phyloP scores from a whole-genome alignment of 2,329 filamentous ascomycete genomes.

The Diaporthe vexans region DNA sequence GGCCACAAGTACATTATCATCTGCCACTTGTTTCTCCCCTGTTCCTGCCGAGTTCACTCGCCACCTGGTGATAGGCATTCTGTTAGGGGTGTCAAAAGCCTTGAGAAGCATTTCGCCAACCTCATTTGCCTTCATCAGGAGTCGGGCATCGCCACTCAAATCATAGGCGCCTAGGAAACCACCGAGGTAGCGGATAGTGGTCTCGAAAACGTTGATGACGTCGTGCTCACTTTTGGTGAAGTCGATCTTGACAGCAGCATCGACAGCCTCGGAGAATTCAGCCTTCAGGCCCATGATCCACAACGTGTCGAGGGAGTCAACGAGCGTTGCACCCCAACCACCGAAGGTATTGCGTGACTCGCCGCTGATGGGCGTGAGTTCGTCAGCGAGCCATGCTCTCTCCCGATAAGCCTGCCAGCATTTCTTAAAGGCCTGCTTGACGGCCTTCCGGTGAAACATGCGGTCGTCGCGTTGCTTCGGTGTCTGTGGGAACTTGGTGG shows the following conservation, averaged over 20 bases:
- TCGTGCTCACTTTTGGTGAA: slow-evolving; percentile 36
- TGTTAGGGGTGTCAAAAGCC: slow-evolving; percentile 51
- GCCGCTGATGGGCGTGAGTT: slow-evolving; percentile 35
- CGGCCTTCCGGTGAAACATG: slow-evolving; percentile 33
- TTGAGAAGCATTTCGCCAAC: slow-evolving; percentile 56
- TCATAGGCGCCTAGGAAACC: slow-evolving; percentile 41
- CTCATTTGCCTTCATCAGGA: slow-evolving; percentile 56
- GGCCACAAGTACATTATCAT: slow-evolving; percentile 45
- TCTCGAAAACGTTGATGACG: slow-evolving; percentile 50
- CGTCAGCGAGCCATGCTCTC: slow-evolving; percentile 37
- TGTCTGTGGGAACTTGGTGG: slow-evolving; percentile 31
- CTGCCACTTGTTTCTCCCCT: slow-evolving; percentile 45
- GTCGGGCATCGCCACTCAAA: slow-evolving; percentile 49
- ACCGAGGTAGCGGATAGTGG: slow-evolving; percentile 48
- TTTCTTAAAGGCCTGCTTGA: slow-evolving; percentile 35
- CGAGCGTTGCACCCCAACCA: slow-evolving; percentile 41
- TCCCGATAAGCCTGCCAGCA: slow-evolving; percentile 38
- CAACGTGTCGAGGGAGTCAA: slow-evolving; percentile 41
- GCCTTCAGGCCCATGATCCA: slow-evolving; percentile 41
- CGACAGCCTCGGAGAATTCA: slow-evolving; percentile 37
- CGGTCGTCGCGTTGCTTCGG: slow-evolving; percentile 3
- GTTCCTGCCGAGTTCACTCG: slow-evolving; percentile 44
- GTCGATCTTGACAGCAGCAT: slow-evolving; percentile 33
- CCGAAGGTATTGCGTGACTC: slow-evolving; percentile 35
- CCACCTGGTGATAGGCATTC: slow-evolving; percentile 50